Base-by-base conservation (phyloP, 1,284 basidiomycete species). In the Cutaneotrichosporon sp. region DNA sequence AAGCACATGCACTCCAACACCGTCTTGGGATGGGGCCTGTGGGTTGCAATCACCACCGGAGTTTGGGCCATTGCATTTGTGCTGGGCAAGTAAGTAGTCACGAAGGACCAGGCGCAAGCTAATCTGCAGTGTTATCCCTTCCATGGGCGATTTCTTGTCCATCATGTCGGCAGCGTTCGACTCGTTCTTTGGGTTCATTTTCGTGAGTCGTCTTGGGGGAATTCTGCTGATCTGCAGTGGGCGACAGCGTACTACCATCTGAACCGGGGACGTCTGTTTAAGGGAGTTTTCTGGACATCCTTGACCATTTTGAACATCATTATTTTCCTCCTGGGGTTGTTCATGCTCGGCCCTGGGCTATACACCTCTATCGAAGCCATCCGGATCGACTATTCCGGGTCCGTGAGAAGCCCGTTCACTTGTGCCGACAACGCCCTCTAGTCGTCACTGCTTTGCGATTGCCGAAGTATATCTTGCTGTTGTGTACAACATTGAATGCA, bases 51-150 rank as follows among this genome's bases (percentile, higher is more conserved):
- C 65, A 77, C 83, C 45, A 74, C 78, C 20, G 63, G 66, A 26
- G 79, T 81, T 11, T 86, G 84, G 84, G 62, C 79, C 12, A 54
- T 82, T 26, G 81, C 79, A 1, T 86, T 82, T 69, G 64, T 85
- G 49, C 81, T 86, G 50, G 83, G 77, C 31, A 77, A 78, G 61
- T 74, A 67, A 66, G 66, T 66, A 1, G 12, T 4, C 3, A 3
- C 12, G 14, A 17, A 11, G 16, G 6, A 46, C 27, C 4, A 3
- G 29, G 11, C 22, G 4, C 7, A 9, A 25, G 16, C 26, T 33
- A 14, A 31, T 14, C 44, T 9, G 2, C 50, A 41, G 37, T 20
- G 51, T 59, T 34, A 66, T 77, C 17, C 79, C 78, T 0, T 77
- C 77, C 63, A 79, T 80, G 68, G 70, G 69, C 22, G 72, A 75